Percentiles rank a stretch among this genome's conserved stretches.
These are phyloP conservation scores for Suhomyces kilbournensis DNA, from an alignment of 805 yeast genomes.

Conservation along the genomic window DNA sequence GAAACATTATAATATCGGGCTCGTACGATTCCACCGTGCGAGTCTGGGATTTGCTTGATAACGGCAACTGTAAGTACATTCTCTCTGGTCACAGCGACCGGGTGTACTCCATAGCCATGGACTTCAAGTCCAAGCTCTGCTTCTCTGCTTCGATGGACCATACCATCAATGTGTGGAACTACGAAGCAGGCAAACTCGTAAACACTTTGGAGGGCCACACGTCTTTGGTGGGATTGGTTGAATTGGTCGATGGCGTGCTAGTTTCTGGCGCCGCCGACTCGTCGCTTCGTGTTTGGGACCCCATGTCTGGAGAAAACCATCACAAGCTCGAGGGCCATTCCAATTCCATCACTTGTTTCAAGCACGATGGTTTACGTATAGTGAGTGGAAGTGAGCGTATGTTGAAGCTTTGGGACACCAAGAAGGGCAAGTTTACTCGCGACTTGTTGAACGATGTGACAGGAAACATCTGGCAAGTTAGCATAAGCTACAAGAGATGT, in stretches of 20 bases:
- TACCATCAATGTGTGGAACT: constrained; percentile 86
- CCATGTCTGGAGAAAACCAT: constrained; percentile 63
- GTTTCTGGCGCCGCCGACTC: constrained; percentile 97
- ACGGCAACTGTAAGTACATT: constrained; percentile 68
- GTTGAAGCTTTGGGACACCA: constrained; percentile 83
- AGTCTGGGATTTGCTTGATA: constrained; percentile 79
- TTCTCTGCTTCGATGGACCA: constrained; percentile 91
- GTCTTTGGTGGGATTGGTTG: constrained; percentile 83
- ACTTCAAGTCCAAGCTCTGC: constrained; percentile 71
- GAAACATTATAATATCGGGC: constrained; percentile 80
- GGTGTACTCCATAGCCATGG: constrained; percentile 86
- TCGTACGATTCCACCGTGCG: constrained; percentile 87
- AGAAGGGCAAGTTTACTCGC: constrained; percentile 70
- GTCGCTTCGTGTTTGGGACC: constrained; percentile 90
- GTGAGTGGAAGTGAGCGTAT: constrained; percentile 88
- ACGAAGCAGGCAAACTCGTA: constrained; percentile 67
- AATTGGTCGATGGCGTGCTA: constrained; percentile 68
- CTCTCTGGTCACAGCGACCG: constrained; percentile 82
- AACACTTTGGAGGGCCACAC: constrained; percentile 82
- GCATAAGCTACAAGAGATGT: constrained; percentile 78
- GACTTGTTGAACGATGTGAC: constrained; percentile 71
- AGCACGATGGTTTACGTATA: constrained; percentile 77
- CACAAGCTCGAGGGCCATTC: constrained; percentile 78
- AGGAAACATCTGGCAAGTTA: constrained; percentile 93
- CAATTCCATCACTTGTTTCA: constrained; percentile 89